Evolutionary conservation across 1,139 yeast genomes (phyloP), one percentile per base, ranked within the genome.

Genomic region (Geotrichum citri-aurantii): DNA sequence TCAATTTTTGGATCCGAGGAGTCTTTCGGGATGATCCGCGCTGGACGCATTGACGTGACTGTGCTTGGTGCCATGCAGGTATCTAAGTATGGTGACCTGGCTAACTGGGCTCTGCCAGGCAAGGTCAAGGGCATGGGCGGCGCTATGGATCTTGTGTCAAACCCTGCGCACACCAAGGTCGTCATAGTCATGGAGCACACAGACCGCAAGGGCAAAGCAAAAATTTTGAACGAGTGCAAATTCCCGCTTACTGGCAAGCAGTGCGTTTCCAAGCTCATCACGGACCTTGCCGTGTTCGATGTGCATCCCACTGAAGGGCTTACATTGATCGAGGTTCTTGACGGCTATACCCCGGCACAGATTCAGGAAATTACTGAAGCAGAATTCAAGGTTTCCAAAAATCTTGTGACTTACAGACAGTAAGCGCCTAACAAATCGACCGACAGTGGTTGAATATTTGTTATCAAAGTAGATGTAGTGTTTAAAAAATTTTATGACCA

Each of bases 81-180:
- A 7, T 75, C 81, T 1, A 71, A 73, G 53, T 71, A 65, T 55
- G 83, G 82, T 51, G 82, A 79, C 61, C 71, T 79, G 48, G 82
- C 83, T 51, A 79, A 79, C 67, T 79, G 83, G 82, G 80, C 79
- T 19, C 69, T 79, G 12, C 82, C 83, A 3, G 81, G 81, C 21
- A 72, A 74, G 65, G 77, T 79, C 57, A 78, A 77, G 67, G 83
- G 83, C 31, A 79, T 79, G 80, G 82, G 83, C 33, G 83, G 83
- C n/a, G 83, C 82, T 42, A 79, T 79, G 83, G 83, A 79, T 65
- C 72, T 79, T 23, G 82, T 78, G 3, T 75, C 81, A 31, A 78
- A 79, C 64, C 81, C 82, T 5, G 65, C 68, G 37, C 69, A 75
- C 54, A 79, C 82, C 10, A 68, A 73, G 58, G 82, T 79, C n/a